These are phyloP conservation scores for Gliomastix tumulicola DNA, from an alignment of 2,329 filamentous ascomycete species.

Conservation along the genomic window DNA sequence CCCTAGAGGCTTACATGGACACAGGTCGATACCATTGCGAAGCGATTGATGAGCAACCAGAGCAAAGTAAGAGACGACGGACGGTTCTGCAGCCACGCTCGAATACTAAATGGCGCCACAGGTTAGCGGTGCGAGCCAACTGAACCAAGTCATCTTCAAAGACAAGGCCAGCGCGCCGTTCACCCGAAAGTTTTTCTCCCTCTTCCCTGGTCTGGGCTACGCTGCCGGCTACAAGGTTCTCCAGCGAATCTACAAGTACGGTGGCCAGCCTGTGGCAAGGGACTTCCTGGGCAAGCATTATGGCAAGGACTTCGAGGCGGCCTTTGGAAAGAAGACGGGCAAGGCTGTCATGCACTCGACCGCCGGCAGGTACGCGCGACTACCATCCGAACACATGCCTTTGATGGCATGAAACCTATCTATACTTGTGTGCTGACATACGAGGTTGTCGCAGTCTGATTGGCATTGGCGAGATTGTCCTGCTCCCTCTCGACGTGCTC, in stretches of 20 bases:
- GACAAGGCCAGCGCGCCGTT: constrained; percentile 69
- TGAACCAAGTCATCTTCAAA: constrained; percentile 93
- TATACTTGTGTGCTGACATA: too few relatives aligned
- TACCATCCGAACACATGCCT: too few relatives aligned
- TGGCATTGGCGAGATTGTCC: constrained; percentile 93
- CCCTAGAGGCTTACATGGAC: constrained; percentile 1
- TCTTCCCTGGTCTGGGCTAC: constrained; percentile 96
- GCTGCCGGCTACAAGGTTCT: constrained; percentile 96
- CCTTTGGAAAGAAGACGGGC: constrained; percentile 94
- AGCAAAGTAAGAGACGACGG: constrained; percentile 29
- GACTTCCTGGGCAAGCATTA: constrained; percentile 81
- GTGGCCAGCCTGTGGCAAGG: constrained; percentile 89
- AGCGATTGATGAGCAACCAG: constrained; percentile 98
- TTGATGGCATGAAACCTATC: too few relatives aligned
- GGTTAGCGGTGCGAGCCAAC: constrained; percentile 39
- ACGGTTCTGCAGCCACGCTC: not conserved
- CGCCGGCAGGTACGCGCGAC: constrained; percentile 64
- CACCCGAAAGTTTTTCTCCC: constrained; percentile 78
- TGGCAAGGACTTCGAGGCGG: constrained; percentile 73
- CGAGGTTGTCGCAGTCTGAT: constrained; percentile 67
- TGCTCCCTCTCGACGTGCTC: constrained; percentile 90
- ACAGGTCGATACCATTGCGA: constrained; percentile 94
- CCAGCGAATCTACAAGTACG: constrained; percentile 98
- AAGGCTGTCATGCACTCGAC: constrained; percentile 98
- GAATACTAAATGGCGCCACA: constrained; percentile 7